phyloP scores from a whole-genome alignment of 2,329 filamentous ascomycete genomes.

The Xenoacremonium recifei region DNA sequence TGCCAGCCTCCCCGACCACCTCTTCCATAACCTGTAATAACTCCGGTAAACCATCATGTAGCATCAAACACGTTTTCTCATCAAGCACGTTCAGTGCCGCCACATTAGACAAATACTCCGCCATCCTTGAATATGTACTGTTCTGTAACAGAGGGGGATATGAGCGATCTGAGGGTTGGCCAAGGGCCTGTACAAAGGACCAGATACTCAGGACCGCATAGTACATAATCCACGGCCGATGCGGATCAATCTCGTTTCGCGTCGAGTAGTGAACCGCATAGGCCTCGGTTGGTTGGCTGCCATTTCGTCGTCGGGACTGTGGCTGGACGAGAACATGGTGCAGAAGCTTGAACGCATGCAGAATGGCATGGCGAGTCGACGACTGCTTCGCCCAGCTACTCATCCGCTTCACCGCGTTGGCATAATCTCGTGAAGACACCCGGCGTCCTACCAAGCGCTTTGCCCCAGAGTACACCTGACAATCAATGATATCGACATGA shows the following conservation, averaged over 20 bases:
- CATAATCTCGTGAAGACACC: constrained; percentile 74
- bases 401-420: constrained; percentile 72
- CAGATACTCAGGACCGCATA: constrained; percentile 83
- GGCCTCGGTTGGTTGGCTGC: constrained; percentile 24
- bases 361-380: constrained; percentile 76
- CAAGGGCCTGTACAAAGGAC: constrained; percentile 80
- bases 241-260: constrained; percentile 75
- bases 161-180: constrained; percentile 50
- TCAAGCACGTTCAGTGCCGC: constrained; percentile 70
- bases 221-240: constrained; percentile 88
- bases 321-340: constrained; percentile 67
- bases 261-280: constrained; percentile 63
- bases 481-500: constrained; percentile 85
- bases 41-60: constrained; percentile 55
- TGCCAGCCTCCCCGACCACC: constrained; percentile 44
- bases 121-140: constrained; percentile 36
- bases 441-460: constrained; percentile 74
- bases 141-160: constrained; percentile 48
- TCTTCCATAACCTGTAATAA: constrained; percentile 43
- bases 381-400: constrained; percentile 73
- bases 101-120: constrained; percentile 56
- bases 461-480: constrained; percentile 83
- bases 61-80: constrained; percentile 62
- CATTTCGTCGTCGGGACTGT: constrained; percentile 31
- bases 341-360: constrained; percentile 81